Evolutionary conservation across 1,139 yeast genomes (phyloP).

Genomic region (Insectozyma bohioensis): DNA sequence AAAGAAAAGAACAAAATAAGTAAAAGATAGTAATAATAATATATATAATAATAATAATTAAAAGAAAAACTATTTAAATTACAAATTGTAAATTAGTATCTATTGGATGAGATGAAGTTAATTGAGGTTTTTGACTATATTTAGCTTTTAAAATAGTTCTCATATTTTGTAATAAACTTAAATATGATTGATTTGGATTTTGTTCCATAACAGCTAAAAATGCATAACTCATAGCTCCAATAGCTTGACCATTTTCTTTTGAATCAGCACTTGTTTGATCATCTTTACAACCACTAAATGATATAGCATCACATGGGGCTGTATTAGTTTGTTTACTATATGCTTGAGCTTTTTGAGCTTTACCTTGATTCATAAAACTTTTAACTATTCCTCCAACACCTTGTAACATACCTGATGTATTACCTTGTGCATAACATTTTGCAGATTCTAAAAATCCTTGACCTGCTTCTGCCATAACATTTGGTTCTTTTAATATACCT

Average conservation of each 20-base stretch:
- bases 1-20: slow-evolving; percentile 3
- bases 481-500: slow-evolving; percentile 89
- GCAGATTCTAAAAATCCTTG: slow-evolving; percentile 71
- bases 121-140: slow-evolving; percentile 87
- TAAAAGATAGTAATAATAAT: not conserved
- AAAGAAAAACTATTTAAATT: slow-evolving; percentile 14
- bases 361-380: slow-evolving; percentile 30
- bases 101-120: slow-evolving; percentile 80
- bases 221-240: slow-evolving; percentile 96
- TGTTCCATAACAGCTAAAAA: slow-evolving; percentile 69
- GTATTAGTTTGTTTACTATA: slow-evolving; percentile 54
- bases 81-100: slow-evolving; percentile 70
- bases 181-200: slow-evolving; percentile 72
- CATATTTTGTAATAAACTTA: slow-evolving; percentile 79
- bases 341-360: slow-evolving; percentile 25
- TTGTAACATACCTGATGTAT: slow-evolving; percentile 52
- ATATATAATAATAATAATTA: slow-evolving; percentile 1
- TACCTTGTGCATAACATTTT: slow-evolving; percentile 70
- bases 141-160: slow-evolving; percentile 65
- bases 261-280: slow-evolving; percentile 83
- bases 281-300: slow-evolving; percentile 89
- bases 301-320: slow-evolving; percentile 85
- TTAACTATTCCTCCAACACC: slow-evolving; percentile 51
- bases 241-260: slow-evolving; percentile 68
- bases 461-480: slow-evolving; percentile 82